These are phyloP conservation scores for Calocybe cyanea DNA, from an alignment of 768 basidiomycete species.

Conservation along the genomic window DNA sequence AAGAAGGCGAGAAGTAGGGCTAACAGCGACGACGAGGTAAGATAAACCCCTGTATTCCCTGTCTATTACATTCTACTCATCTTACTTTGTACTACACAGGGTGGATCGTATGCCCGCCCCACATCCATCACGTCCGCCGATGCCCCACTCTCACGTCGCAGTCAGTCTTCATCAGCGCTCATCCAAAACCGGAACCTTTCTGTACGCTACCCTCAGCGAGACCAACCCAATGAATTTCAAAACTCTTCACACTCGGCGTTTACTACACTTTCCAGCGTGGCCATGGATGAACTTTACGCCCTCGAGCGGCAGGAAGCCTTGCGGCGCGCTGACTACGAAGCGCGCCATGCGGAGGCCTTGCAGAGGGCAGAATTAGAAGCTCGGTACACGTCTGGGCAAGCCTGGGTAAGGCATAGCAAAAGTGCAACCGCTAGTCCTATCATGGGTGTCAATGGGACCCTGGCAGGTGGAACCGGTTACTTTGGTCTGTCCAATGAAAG, in stretches of 20 bases:
- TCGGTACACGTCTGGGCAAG: slow-evolving; percentile 32
- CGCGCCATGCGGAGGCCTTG: slow-evolving; percentile 63
- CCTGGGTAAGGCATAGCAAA: slow-evolving; percentile 39
- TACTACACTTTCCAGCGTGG: slow-evolving; percentile 67
- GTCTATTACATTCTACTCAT: slow-evolving; percentile 10
- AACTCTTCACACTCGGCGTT: slow-evolving; percentile 42
- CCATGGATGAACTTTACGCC: slow-evolving; percentile 86
- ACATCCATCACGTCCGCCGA: slow-evolving; percentile 48
- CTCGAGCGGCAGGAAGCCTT: slow-evolving; percentile 85
- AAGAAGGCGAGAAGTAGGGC: slow-evolving; percentile 79
- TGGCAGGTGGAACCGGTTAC: slow-evolving; percentile 36
- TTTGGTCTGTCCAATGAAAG: slow-evolving; percentile 37
- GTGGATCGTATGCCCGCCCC: slow-evolving; percentile 56
- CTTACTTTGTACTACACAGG: slow-evolving; percentile 26
- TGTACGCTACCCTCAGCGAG: slow-evolving; percentile 18
- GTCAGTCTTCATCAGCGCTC: slow-evolving; percentile 19
- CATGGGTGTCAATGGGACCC: slow-evolving; percentile 30
- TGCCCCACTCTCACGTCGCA: slow-evolving; percentile 32
- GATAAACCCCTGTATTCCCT: slow-evolving; percentile 20
- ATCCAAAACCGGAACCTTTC: slow-evolving; percentile 22
- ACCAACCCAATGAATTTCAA: slow-evolving; percentile 20
- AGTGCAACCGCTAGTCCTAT: slow-evolving; percentile 69
- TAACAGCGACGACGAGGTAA: slow-evolving; percentile 82
- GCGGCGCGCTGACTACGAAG: slow-evolving; percentile 84
- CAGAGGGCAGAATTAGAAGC: slow-evolving; percentile 73